phyloP scores from a whole-genome alignment of 805 yeast genomes.

The Nakazawaea anatomiae region DNA sequence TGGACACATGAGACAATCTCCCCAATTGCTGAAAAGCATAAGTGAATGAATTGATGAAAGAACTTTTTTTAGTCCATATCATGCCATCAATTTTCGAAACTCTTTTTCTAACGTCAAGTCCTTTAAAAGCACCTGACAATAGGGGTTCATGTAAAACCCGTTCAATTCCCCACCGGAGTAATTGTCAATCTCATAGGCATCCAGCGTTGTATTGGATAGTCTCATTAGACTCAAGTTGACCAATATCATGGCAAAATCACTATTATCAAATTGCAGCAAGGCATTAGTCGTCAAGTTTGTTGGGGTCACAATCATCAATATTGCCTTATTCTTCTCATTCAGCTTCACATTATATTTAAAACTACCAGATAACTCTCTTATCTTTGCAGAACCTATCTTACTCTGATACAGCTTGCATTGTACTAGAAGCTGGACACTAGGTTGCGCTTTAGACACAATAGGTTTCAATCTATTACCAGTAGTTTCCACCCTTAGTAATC shows the following conservation, averaged over 20 bases:
- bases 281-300: conserved; percentile 43
- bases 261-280: conserved; percentile 35
- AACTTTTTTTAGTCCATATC: not conserved
- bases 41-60: not conserved
- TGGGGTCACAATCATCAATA: conserved; percentile 42
- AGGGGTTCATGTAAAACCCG: conserved; percentile 31
- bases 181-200: conserved; percentile 26
- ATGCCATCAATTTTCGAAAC: conserved; percentile 5
- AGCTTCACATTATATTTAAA: conserved; percentile 30
- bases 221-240: conserved; percentile 31
- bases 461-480: conserved; percentile 11
- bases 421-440: conserved; percentile 27
- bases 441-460: not conserved
- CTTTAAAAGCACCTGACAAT: conserved; percentile 27
- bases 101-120: conserved; percentile 26
- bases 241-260: conserved; percentile 39
- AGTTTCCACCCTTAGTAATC: conserved; percentile 1
- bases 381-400: conserved; percentile 37
- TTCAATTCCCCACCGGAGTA: conserved; percentile 33
- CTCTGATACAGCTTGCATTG: conserved; percentile 49
- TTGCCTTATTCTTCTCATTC: conserved; percentile 17
- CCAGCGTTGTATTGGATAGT: conserved; percentile 14
- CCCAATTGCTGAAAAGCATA: too few relatives aligned
- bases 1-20: too few relatives aligned
- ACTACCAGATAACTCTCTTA: conserved; percentile 52